A percentile compares a stretch with the other conserved stretches of the same genome.
Evolutionary conservation across 2,329 filamentous ascomycete species (phyloP).

Genomic region (Claviceps sp.): DNA sequence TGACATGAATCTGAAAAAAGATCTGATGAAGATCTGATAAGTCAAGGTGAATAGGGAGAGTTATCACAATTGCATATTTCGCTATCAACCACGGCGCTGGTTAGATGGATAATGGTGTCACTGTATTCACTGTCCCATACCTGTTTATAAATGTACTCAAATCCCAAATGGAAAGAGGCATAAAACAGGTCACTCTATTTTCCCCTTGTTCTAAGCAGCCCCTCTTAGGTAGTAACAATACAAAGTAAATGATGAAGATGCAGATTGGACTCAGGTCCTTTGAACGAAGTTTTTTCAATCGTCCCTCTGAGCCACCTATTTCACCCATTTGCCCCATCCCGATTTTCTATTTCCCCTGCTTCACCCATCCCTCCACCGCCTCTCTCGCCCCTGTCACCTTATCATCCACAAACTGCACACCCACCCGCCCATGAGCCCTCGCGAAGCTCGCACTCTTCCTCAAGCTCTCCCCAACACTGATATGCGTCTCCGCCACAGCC

Average conservation of each 20-base stretch:
- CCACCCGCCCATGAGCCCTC: slow-evolving; percentile 58
- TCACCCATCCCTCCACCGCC: slow-evolving; percentile 76
- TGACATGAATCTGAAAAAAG: too few species aligned
- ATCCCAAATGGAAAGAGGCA: not conserved
- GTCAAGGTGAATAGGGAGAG: too few species aligned
- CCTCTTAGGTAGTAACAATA: slow-evolving; percentile 23
- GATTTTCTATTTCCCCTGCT: slow-evolving; percentile 59
- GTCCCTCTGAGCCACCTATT: not conserved
- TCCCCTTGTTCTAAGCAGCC: not conserved
- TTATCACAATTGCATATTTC: too few species aligned
- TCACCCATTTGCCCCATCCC: slow-evolving; percentile 1
- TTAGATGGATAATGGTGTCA: too few species aligned
- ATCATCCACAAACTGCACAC: slow-evolving; percentile 60
- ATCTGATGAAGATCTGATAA: too few species aligned
- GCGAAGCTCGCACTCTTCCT: slow-evolving; percentile 59
- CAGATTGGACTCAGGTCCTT: not conserved
- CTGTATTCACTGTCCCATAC: not conserved
- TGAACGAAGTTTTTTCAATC: not conserved
- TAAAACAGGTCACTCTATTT: not conserved
- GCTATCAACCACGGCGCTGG: too few species aligned
- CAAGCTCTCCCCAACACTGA: slow-evolving; percentile 55
- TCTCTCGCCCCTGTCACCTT: slow-evolving; percentile 67
- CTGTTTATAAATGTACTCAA: not conserved
- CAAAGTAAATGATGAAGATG: slow-evolving; percentile 10
- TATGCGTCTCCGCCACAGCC: slow-evolving; percentile 66